Percentiles rank a stretch among this genome's conserved stretches.
Conservation (phyloP, 2,329 filamentous ascomycete species). For the Epichloe glyceriae region DNA sequence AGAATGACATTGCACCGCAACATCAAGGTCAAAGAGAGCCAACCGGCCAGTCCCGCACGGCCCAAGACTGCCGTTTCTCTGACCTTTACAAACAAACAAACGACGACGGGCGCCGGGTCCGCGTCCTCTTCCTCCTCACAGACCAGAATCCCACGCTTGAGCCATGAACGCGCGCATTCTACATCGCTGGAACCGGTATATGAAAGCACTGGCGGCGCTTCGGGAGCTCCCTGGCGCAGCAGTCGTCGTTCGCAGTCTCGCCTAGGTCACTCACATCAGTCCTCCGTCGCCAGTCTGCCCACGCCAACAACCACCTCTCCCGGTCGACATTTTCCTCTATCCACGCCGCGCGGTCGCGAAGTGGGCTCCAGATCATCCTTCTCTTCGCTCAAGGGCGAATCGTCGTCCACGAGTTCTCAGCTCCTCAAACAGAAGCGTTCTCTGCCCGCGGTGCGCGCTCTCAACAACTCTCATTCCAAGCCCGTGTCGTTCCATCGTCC, state of each 20-base stretch:
- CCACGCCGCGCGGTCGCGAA: constrained; percentile 49
- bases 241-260: constrained; percentile 53
- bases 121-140: constrained; percentile 18
- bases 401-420: constrained; percentile 53
- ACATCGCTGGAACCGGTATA: constrained; percentile 78
- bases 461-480: constrained; percentile 40
- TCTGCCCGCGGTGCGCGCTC: constrained; percentile 43
- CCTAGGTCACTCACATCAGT: constrained; percentile 55
- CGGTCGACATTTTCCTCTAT: constrained; percentile 37
- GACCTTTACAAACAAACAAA: constrained; percentile 72
- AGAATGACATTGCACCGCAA: constrained; percentile 85
- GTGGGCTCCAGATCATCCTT: constrained; percentile 41
- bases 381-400: constrained; percentile 41
- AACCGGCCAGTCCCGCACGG: constrained; percentile 55
- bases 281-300: constrained; percentile 51
- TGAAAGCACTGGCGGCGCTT: constrained; percentile 73
- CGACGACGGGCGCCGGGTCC: constrained; percentile 16
- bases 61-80: constrained; percentile 68
- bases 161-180: constrained; percentile 58
- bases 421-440: constrained; percentile 53
- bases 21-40: constrained; percentile 68
- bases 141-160: constrained; percentile 71
- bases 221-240: constrained; percentile 40
- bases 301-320: constrained; percentile 47
- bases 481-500: constrained; percentile 40